Conservation (phyloP, 1,139 yeast species). For the Hemisphaericaspora subhashii region DNA sequence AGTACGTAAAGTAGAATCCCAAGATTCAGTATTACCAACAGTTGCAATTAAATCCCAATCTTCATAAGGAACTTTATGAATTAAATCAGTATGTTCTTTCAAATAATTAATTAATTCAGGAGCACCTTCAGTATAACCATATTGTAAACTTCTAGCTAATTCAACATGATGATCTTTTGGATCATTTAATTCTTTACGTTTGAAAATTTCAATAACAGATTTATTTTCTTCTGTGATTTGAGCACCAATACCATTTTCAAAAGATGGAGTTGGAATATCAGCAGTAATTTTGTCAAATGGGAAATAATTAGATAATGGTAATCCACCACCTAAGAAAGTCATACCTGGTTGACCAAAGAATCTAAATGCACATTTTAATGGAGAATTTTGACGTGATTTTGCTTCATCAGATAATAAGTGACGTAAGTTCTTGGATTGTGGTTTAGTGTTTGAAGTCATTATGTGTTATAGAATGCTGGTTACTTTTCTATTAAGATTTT, state of each 20-base stretch:
- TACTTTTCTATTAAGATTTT: too few relatives aligned
- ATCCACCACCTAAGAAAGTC: slow-evolving; percentile 92
- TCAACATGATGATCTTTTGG: slow-evolving; percentile 55
- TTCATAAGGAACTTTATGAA: slow-evolving; percentile 64
- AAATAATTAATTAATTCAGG: slow-evolving; percentile 66
- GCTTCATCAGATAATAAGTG: slow-evolving; percentile 82
- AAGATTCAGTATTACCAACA: slow-evolving; percentile 83
- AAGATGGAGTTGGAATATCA: slow-evolving; percentile 76
- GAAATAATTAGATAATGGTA: slow-evolving; percentile 86
- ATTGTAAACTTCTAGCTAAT: slow-evolving; percentile 83
- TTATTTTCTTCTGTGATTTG: slow-evolving; percentile 53
- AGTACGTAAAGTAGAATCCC: slow-evolving; percentile 84
- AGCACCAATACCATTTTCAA: slow-evolving; percentile 72
- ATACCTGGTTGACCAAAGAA: slow-evolving; percentile 73
- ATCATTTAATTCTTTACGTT: slow-evolving; percentile 39
- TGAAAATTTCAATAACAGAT: slow-evolving; percentile 44
- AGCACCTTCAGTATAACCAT: slow-evolving; percentile 83
- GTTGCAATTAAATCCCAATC: slow-evolving; percentile 63
- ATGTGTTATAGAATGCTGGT: not conserved
- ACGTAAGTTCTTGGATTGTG: slow-evolving; percentile 61
- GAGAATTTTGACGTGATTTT: slow-evolving; percentile 71
- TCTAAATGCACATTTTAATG: slow-evolving; percentile 80
- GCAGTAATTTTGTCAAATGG: slow-evolving; percentile 80
- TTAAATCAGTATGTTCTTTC: slow-evolving; percentile 70
- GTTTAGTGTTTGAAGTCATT: slow-evolving; percentile 11